Conservation (phyloP, 1,284 basidiomycete genomes). For the Pyrrhoderma lamaoense region DNA sequence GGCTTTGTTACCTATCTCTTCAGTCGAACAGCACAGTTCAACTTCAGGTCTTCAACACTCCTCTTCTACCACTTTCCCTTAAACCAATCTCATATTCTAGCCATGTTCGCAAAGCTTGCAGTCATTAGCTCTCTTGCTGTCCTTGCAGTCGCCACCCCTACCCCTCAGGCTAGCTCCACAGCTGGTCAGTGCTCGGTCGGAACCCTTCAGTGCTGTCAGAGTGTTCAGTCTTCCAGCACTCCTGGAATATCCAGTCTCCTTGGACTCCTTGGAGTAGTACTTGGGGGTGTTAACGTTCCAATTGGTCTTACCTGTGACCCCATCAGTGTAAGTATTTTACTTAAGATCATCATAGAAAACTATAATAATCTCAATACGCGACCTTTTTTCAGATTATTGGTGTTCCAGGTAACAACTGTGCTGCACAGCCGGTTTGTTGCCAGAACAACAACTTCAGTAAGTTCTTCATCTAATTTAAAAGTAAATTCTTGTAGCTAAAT, state of each 20-base stretch:
- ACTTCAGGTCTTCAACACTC: too few species aligned
- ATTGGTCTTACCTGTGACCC: conserved; percentile 13
- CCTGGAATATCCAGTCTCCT: not conserved
- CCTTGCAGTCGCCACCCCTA: conserved; percentile 16
- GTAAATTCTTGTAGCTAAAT: not conserved
- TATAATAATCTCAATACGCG: not conserved
- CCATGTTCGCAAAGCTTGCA: conserved; percentile 6
- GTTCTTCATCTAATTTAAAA: not conserved
- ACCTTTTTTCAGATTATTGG: not conserved
- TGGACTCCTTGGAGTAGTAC: conserved; percentile 14
- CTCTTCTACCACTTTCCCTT: too few species aligned
- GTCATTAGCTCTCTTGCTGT: conserved; percentile 16
- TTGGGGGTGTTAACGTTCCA: conserved; percentile 8
- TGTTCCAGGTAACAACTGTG: not conserved
- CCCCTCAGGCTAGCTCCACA: not conserved
- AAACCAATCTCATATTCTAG: too few species aligned
- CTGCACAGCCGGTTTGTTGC: conserved; percentile 14
- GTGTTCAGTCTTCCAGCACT: conserved; percentile 11
- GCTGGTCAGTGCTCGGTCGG: conserved; percentile 17
- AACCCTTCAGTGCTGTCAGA: conserved; percentile 18
- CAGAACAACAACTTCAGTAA: conserved; percentile 13
- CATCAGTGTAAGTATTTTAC: conserved; percentile 8
- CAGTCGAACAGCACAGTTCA: too few species aligned
- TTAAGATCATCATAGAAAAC: not conserved
- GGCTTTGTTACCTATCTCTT: too few species aligned